A percentile compares a stretch with the other conserved stretches of the same genome.
Evolutionary conservation across 805 yeast genomes (phyloP).

Genomic region (Monosporozyma siamensis): DNA sequence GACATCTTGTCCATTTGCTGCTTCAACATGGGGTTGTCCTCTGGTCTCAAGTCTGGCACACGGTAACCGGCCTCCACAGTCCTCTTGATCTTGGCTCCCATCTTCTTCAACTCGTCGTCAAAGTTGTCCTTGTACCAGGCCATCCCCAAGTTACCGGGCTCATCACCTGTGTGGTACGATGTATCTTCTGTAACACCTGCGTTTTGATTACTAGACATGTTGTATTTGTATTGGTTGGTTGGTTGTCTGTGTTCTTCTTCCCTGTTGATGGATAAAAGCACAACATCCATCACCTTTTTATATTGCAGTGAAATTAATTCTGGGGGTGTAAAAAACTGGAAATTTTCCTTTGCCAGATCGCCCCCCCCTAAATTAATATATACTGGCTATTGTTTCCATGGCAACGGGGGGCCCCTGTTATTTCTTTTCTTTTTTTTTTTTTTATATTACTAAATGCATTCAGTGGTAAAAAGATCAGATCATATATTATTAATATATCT

Average conservation of each 20-base stretch:
- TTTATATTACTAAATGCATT: no score
- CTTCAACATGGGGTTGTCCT: conserved; percentile 3
- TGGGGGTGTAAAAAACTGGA: no score
- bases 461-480: not conserved
- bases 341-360: no score
- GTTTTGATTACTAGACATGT: conserved; percentile 1
- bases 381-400: not conserved
- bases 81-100: conserved; percentile 63
- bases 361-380: no score
- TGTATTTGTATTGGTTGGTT: not conserved
- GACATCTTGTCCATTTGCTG: not conserved
- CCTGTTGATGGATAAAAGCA: no score
- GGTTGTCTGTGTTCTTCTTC: not conserved
- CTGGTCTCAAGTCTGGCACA: conserved; percentile 6
- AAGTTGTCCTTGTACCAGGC: conserved; percentile 13
- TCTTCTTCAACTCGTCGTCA: conserved; percentile 36
- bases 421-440: not conserved
- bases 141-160: conserved; percentile 2
- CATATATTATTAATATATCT: not conserved
- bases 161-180: not conserved
- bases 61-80: conserved; percentile 53
- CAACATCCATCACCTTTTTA: no score
- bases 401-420: not conserved
- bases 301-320: no score
- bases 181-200: conserved; percentile 3